Percentiles rank a stretch among this genome's conserved stretches.
phyloP scores from a whole-genome alignment of 306 rosid genomes.

The Urtica urens region DNA sequence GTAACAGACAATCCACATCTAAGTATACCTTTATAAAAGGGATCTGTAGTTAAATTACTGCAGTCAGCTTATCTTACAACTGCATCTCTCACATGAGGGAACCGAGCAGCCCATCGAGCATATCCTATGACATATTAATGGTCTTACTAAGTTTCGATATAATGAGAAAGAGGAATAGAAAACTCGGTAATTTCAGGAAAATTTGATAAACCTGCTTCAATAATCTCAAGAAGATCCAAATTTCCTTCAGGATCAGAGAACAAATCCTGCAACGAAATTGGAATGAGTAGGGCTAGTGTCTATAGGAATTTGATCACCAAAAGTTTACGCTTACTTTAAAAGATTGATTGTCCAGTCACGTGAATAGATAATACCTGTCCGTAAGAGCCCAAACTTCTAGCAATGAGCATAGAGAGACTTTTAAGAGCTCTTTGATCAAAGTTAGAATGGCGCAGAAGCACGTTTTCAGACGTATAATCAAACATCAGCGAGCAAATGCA shows the following conservation, averaged over 20 bases:
- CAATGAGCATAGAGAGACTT: conserved; percentile 47
- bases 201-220: conserved; percentile 37
- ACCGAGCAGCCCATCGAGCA: conserved; percentile 55
- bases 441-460: conserved; percentile 45
- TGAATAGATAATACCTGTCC: conserved; percentile 40
- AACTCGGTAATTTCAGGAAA: background rate
- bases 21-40: background rate
- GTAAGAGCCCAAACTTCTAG: conserved; percentile 45
- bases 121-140: conserved; percentile 37
- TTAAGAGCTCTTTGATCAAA: conserved; percentile 34
- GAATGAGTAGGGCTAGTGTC: background rate
- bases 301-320: background rate
- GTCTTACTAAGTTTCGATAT: no score
- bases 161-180: no score
- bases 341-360: background rate
- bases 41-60: background rate
- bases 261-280: conserved; percentile 39
- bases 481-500: conserved; percentile 64
- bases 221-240: conserved; percentile 64
- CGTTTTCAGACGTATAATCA: conserved; percentile 66
- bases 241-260: conserved; percentile 27
- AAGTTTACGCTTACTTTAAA: background rate
- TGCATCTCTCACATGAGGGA: conserved; percentile 47
- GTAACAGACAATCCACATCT: conserved; percentile 3
- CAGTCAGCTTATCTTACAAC: conserved; percentile 15